A percentile compares a stretch with the other conserved stretches of the same genome.
Conservation (phyloP, 2,329 filamentous ascomycete genomes). For the Tympanopsis confertula region DNA sequence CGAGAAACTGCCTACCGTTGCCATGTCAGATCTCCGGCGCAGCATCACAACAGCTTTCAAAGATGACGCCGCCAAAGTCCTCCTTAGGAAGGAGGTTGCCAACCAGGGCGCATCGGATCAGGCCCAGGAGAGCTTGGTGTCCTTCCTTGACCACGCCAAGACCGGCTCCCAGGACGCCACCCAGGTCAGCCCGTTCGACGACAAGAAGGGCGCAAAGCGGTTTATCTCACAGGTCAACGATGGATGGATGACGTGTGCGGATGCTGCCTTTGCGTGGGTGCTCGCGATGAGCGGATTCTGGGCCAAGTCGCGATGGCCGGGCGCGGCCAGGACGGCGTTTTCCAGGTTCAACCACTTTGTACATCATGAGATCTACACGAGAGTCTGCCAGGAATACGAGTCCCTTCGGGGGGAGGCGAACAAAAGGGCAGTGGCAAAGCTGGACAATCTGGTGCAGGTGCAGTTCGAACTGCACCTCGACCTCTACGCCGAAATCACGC, state of each 20-base stretch:
- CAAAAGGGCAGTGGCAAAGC: slow-evolving; percentile 10
- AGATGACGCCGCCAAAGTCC: slow-evolving; percentile 37
- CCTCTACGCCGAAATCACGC: slow-evolving; percentile 45
- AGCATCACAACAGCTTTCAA: slow-evolving; percentile 38
- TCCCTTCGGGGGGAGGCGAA: slow-evolving; percentile 7
- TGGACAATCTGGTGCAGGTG: slow-evolving; percentile 40
- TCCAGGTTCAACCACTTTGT: slow-evolving; percentile 2
- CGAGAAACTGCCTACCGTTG: slow-evolving; percentile 30
- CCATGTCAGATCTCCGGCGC: slow-evolving; percentile 35
- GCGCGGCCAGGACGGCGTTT: slow-evolving; percentile 13
- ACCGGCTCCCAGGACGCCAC: slow-evolving; percentile 30
- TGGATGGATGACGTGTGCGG: slow-evolving; percentile 1
- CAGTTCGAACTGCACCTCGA: slow-evolving; percentile 51
- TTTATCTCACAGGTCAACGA: slow-evolving; percentile 25
- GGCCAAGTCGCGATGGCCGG: not conserved
- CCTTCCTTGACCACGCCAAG: slow-evolving; percentile 20
- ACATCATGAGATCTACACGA: slow-evolving; percentile 12
- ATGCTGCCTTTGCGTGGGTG: not conserved
- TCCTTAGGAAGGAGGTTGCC: slow-evolving; percentile 39
- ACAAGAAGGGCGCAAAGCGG: slow-evolving; percentile 39
- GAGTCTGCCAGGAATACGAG: slow-evolving; percentile 14
- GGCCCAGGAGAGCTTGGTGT: slow-evolving; percentile 22
- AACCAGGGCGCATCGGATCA: slow-evolving; percentile 38
- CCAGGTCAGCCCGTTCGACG: slow-evolving; percentile 35
- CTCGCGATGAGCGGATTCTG: not conserved